Evolutionary conservation across 2,329 filamentous ascomycete species (phyloP), one percentile per base, ranked within the genome.

Genomic region (Corinectria fuckeliana): DNA sequence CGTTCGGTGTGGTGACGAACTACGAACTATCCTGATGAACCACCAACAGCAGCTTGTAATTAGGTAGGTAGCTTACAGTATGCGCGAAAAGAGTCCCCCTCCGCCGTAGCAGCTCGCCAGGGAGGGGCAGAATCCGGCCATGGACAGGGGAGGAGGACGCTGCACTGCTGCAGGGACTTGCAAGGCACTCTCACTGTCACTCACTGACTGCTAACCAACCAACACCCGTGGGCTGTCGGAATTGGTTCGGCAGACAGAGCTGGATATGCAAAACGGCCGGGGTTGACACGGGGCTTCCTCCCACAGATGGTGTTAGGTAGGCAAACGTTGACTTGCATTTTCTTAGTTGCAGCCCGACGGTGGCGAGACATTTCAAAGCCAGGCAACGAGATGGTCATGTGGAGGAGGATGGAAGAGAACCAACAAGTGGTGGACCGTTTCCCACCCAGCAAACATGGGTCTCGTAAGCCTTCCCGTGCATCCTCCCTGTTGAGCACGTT

Each of bases 231-330:
- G n/a, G n/a, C 42, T 47, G 56, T 54, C 56, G 54, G 50, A 58
- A 58, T 48, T 50, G 44, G 38, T 48, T 41, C 34, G 30, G 47
- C 23, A 38, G 20, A 50, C 23, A 38, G 20, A 67, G 60, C 39
- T 52, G 49, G 49, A 30, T 34, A 41, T 56, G 55, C 66, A 69
- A 50, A 62, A n/a, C n/a, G 66, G 56, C 55, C 18, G 34, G 56
- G 62, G 51, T 34, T n/a, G 25, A 53, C 36, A 38, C 55, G 39
- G 55, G 34, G 55, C 25, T 26, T 58, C 47, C 32, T 58, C 48
- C 49, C 49, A 25, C 26, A 52, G 55, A 52, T 58, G 55, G 49
- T 48, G 55, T 58, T n/a, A n/a, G n/a, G n/a, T n/a, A n/a, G 36
- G 23, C 38, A 18, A 32, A 48, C 38, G 45, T 47, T 59, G 50